Base-by-base conservation (phyloP, 176 grass and related monocot species). In the Triticum turgidum region DNA sequence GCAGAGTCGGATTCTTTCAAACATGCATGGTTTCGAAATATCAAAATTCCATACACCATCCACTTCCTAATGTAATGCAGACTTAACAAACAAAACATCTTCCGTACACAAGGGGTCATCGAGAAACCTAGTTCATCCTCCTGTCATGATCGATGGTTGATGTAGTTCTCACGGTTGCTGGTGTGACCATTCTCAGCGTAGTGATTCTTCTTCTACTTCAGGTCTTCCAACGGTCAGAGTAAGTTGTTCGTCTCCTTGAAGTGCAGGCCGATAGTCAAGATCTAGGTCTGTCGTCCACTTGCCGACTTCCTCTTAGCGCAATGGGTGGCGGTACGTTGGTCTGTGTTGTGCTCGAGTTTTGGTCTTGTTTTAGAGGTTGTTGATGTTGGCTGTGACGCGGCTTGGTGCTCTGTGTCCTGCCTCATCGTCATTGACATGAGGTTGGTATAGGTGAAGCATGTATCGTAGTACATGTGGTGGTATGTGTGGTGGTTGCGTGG, bases 191-290 rank as follows among this genome's bases (percentile, higher is more conserved):
- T 88, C 73, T 86, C 83, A 0, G 90, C 91, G 1, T 92, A 92
- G 85, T 87, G 88, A 70, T 90, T 90, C 77, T 87, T 95, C 83
- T 86, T 92, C 90, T 92, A 89, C 54, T 88, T 81, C 14, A 95
- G 69, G n/a, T 90, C 86, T 39, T 22, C 90, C 87, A 95, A 95
- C 12, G 93, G 90, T 90, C 86, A 91, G 25, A 95, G 83, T 71
- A 95, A 92, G 74, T 86, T 90, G 89, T 92, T 95, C 21, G 88
- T 88, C 83, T 92, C 93, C 73, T 86, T 88, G 64, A 95, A 95
- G 87, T 90, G 87, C 73, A 90, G 90, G 1, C 93, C 90, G 6
- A 95, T 73, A 7, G 88, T 95, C 66, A 89, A 67, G 77, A 95
- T 92, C 79, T 95, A 37, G 6, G 35, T 37, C 27, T 27, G 35